A percentile compares a stretch with the other conserved stretches of the same genome.
These are phyloP conservation scores for Thielaviopsis ethacetica DNA, from an alignment of 2,329 filamentous ascomycete genomes.

Conservation along the genomic window DNA sequence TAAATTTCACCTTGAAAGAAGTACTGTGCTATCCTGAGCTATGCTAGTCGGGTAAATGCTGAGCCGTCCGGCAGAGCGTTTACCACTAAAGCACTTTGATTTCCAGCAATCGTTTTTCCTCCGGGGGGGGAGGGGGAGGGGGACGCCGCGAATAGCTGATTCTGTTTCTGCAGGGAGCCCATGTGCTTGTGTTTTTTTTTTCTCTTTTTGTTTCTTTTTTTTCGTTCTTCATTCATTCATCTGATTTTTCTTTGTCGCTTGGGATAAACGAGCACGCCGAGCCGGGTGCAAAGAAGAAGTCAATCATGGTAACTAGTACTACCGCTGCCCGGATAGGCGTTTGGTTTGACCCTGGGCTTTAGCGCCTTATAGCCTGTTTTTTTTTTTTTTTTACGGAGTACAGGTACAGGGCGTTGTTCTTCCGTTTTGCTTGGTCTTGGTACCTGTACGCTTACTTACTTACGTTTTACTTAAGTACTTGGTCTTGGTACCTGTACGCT, in stretches of 20 bases:
- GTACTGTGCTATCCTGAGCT: background rate
- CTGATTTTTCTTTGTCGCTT: background rate
- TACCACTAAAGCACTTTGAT: no score
- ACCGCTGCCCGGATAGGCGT: no score
- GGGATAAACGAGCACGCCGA: background rate
- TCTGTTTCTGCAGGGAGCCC: no score
- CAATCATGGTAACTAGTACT: no score
- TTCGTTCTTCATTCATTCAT: background rate
- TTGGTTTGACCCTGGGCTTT: no score
- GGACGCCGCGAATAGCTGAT: no score
- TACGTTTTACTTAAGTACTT: no score
- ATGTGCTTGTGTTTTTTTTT: no score
- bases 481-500: no score
- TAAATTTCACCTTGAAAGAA: background rate
- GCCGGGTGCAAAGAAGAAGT: no score
- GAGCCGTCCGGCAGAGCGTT: background rate
- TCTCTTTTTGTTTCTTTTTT: background rate
- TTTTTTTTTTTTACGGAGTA: background rate
- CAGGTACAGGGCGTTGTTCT: background rate
- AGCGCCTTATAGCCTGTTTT: background rate
- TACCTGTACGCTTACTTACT: no score
- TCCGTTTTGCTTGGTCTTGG: background rate
- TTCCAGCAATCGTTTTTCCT: background rate
- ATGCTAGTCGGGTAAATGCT: background rate
- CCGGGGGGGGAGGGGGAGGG: no score